Base-by-base conservation (phyloP, 345 rosid species). In the Capsella bursapastoris region DNA sequence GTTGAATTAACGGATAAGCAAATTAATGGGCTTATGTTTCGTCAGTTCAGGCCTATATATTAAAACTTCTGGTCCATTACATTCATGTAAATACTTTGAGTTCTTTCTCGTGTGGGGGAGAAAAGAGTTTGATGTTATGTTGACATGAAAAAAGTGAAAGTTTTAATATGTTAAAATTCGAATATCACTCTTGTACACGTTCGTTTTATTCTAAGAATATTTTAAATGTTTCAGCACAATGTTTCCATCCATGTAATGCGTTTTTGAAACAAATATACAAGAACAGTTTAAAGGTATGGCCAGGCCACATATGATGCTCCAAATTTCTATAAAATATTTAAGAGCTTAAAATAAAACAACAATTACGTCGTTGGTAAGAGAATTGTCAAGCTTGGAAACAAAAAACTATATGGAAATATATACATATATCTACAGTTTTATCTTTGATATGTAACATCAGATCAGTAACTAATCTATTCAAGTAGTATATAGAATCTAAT, bases 181-280 rank as follows among this genome's bases (percentile, higher is more conserved):
- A 74, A 66, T 66, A 74, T 74, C 2, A 13, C 35, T 22, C 25
- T 1, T 56, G 73, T 43, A 64, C 78, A 81, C 78, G 52, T 22
- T 72, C 25, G 53, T 44, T 66, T 31, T 43, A 76, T 66, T 66
- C 66, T 11, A 72, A 74, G 76, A 74, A 74, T 74, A 64, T 34
- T 58, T n/a, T 7, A 59, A 62, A 52, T 38, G 38, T 37, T 37
- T 37, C 27, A 56, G 13, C 57, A 45, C 64, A 48, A 48, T 18
- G 22, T 18, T 18, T 18, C 22, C 22, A 18, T 18, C 22, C 22
- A 18, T 18, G 22, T 18, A 18, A 18, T 18, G 22, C 22, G 22
- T 18, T 18, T 18, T 18, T 18, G 22, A 18, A 18, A 18, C 0
- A 18, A 18, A 18, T 18, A 18, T 18, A 18, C 22, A 18, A 18